Evolutionary conservation across 2,329 filamentous ascomycete species (phyloP).

Genomic region (Dactylellina parvicollis): DNA sequence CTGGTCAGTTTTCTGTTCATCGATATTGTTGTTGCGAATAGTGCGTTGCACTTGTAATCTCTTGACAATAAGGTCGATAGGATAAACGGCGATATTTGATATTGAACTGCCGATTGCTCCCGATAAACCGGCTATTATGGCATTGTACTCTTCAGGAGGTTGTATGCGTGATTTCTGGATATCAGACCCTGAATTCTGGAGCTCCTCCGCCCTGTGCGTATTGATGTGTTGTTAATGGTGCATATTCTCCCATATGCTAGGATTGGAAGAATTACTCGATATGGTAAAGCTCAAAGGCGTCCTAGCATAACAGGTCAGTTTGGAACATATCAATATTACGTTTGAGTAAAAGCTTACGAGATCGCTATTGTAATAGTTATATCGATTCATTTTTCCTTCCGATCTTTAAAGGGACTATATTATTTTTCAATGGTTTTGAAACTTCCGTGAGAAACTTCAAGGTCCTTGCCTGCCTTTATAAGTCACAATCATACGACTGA

Average conservation of each 20-base stretch:
- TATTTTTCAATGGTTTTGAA: background rate
- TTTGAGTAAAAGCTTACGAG: slow-evolving; percentile 20
- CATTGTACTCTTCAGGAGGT: slow-evolving; percentile 40
- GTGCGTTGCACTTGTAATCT: slow-evolving; percentile 80
- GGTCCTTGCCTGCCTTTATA: background rate
- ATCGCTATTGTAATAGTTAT: slow-evolving; percentile 50
- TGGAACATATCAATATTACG: background rate
- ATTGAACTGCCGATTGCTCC: slow-evolving; percentile 81
- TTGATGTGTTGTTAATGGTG: background rate
- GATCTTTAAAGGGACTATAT: background rate
- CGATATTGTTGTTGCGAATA: slow-evolving; percentile 58
- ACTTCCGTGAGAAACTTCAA: no score
- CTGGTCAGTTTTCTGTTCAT: slow-evolving; percentile 56
- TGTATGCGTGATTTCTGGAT: slow-evolving; percentile 3
- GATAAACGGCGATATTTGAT: slow-evolving; percentile 81
- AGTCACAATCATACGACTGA: background rate
- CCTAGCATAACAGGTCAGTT: slow-evolving; percentile 11
- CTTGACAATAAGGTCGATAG: slow-evolving; percentile 82
- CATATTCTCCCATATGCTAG: background rate
- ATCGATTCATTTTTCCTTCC: slow-evolving; percentile 35
- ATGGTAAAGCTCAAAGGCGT: slow-evolving; percentile 51
- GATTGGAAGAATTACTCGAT: slow-evolving; percentile 22
- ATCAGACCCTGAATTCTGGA: background rate
- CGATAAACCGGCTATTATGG: slow-evolving; percentile 69
- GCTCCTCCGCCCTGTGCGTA: slow-evolving; percentile 43